These are phyloP conservation scores for Cystoderma amianthinum DNA, from an alignment of 768 basidiomycete genomes.

Conservation along the genomic window DNA sequence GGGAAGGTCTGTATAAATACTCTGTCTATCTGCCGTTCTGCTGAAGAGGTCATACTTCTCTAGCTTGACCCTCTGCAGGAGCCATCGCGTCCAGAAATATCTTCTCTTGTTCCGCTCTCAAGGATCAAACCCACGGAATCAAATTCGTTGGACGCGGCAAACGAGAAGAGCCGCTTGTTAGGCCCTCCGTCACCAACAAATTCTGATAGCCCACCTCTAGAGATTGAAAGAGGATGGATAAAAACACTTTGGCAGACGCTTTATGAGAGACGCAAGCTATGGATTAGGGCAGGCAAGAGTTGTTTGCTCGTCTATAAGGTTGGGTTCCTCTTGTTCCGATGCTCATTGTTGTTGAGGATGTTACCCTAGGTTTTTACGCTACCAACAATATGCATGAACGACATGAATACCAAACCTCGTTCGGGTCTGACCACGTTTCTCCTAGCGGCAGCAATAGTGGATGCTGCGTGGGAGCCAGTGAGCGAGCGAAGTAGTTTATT, in stretches of 20 bases:
- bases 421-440: constrained; percentile 11
- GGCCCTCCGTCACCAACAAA: constrained; percentile 4
- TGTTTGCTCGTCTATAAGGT: constrained; percentile 10
- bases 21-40: not conserved
- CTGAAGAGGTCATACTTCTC: not conserved
- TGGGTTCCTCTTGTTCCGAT: not conserved
- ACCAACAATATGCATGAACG: constrained; percentile 10
- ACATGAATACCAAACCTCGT: constrained; percentile 7
- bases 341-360: not conserved
- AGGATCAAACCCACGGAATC: not conserved
- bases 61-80: constrained; percentile 12
- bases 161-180: constrained; percentile 3
- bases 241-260: not conserved
- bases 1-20: constrained; percentile 54
- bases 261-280: constrained; percentile 1
- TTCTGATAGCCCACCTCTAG: not conserved
- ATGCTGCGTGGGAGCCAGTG: constrained; percentile 13
- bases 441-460: constrained; percentile 14
- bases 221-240: not conserved
- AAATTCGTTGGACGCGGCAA: not conserved
- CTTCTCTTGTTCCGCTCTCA: constrained; percentile 7
- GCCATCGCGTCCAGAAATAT: not conserved
- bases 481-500: constrained; percentile 4
- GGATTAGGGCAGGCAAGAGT: constrained; percentile 5
- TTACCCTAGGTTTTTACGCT: constrained; percentile 10